Base-by-base conservation (phyloP, 345 rosid species). In the Eucalyptus curtisii region DNA sequence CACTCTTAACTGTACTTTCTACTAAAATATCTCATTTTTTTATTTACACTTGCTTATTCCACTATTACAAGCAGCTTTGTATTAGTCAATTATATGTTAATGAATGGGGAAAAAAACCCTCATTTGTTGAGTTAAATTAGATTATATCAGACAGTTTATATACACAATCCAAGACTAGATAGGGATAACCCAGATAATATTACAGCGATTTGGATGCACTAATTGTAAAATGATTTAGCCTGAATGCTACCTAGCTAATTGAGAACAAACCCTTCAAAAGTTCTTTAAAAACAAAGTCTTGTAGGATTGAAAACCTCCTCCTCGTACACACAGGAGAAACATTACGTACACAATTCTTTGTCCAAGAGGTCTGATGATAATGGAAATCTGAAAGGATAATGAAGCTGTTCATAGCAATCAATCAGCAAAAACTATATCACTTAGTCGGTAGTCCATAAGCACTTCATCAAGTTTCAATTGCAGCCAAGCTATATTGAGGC, bases 381-480 rank as follows among this genome's bases (percentile, higher is more conserved):
- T 20, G 8, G 82, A 76, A 76, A 76, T 76, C 45, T 76, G 47
- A 37, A 19, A 76, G 47, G 42, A 37, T 76, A 5, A 20, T 10
- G 82, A 37, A 76, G 45, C 8, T 19, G 47, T 20, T 37, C 27
- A 37, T 76, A 20, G 27, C 47, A 76, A 76, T 76, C 82, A 10
- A 27, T 42, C n/a, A 47, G 49, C 33, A 45, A 50, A 80, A 14
- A 10, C 7, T 13, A 40, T 27, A 52, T 30, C 15, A 53, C 66
- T 42, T 24, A 66, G 19, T 48, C 48, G 30, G 10, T 30, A 82
- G 37, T 45, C 40, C 10, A 9, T 85, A n/a, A 90, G 88, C 80
- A 87, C 59, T 88, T 88, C 57, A 31, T 88, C 64, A 33, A 92
- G 89, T 90, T 88, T 92, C 27, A 22, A 87, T 57, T 86, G 90